Base-by-base conservation (phyloP, 495 filamentous ascomycete species). In the Penicillium ucsense region DNA sequence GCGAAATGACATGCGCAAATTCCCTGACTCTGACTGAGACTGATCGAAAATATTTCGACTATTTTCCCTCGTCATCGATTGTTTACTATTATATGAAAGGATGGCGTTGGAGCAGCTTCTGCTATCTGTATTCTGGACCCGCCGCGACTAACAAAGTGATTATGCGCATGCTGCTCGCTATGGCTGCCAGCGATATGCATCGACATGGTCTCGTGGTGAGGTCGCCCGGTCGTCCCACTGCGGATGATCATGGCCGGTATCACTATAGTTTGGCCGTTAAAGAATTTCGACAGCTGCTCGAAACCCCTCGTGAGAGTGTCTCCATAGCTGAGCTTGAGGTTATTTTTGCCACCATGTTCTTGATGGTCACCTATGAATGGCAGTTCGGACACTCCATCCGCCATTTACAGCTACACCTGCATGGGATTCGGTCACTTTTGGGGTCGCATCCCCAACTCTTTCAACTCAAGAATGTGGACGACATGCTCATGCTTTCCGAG, bases 291-390 rank as follows among this genome's bases (percentile, higher is more conserved):
- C 64, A 71, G 47, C 46, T 65, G 1, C 60, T 71, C 3, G 68
- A 68, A 40, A 60, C 62, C 6, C 64, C 61, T 5, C 53, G 57
- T 6, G 51, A 49, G 8, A 46, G 58, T 2, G 51, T 67, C 11
- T 64, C 66, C 6, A 45, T 57, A 0, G 50, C 43, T 28, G 66
- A 68, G 43, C 38, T 67, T 10, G 66, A 69, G 43, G 67, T 53
- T 28, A 66, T 71, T 12, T 68, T 71, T 45, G 65, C 63, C 9
- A 71, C 62, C 3, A 66, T 71, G 55, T 71, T 71, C 10, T 41
- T 71, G 32, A 71, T 71, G 68, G 52, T 69, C 31, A 60, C 59
- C 0, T 71, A 67, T 35, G 68, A 71, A 49, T 71, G 68, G 66
- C 63, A 71, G 39, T 71, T 66, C 45, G 68, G 68, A 8, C 57